Base-by-base conservation (phyloP, 768 basidiomycete species). In the Wakefieldia striispora region DNA sequence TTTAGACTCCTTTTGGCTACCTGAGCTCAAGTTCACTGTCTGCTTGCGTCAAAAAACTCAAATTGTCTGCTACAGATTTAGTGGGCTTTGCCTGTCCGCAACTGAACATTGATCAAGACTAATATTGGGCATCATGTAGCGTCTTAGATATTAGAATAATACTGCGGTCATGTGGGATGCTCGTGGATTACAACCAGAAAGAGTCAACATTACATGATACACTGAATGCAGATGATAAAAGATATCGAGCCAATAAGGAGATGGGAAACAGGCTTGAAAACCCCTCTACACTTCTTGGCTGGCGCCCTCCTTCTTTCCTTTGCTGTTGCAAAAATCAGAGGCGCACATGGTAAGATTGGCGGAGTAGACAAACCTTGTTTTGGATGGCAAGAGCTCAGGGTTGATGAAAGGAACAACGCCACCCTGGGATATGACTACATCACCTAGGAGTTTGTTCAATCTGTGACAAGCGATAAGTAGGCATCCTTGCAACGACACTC, bases 371-470 rank as follows among this genome's bases (percentile, higher is more conserved):
- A 4, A 69, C 66, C 68, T 54, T 33, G 66, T 43, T 43, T 67
- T 67, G 33, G 57, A 63, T 19, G 69, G 69, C 36, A 70, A 51
- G 8, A 70, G 55, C 31, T 69, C 73, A n/a, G 77, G 74, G 60
- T 78, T 75, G 63, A 83, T 82, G 67, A 73, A 75, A 17, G 88
- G 88, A 17, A 86, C 83, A 47, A 90, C 88, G 78, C 91, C 91
- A 70, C 91, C 91, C 68, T 93, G 90, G 20, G 88, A 91, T 75
- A 94, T 93, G 66, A 89, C 84, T 57, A 93, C 91, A 48, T 83
- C 76, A 17, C 89, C 90, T 49, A 94, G 81, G 55, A 93, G 85
- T 59, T 82, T 87, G 74, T 87, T 86, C 59, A 90, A 65, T 69
- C 83, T 83, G 42, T 1, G 47, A 49, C 17, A 20, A 52, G 27